Conservation (phyloP, 176 grass and related monocot species). For the Elymus sibiricus region DNA sequence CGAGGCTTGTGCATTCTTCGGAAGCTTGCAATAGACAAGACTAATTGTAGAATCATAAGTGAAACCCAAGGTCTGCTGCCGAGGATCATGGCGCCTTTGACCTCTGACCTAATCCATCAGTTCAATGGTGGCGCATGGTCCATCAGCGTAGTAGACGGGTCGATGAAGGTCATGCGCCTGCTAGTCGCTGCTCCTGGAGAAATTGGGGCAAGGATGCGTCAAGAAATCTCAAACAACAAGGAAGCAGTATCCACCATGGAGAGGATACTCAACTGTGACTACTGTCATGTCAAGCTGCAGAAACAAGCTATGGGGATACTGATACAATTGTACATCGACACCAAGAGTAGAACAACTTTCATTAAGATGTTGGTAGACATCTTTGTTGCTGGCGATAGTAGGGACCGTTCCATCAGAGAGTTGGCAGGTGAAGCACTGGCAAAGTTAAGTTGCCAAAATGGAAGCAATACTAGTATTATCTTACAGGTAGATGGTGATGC, state of each 20-base stretch:
- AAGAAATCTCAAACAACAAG: background rate
- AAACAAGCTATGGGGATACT: background rate
- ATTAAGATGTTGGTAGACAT: background rate
- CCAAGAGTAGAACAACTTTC: background rate
- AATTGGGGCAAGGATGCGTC: background rate
- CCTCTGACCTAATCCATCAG: background rate
- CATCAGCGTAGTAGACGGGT: background rate
- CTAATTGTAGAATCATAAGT: background rate
- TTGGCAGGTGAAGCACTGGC: background rate
- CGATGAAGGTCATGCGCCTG: background rate
- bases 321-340: background rate
- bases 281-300: background rate
- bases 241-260: background rate
- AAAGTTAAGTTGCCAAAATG: background rate
- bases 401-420: background rate
- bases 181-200: background rate
- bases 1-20: background rate
- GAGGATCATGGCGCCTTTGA: background rate
- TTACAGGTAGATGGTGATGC: no score
- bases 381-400: background rate
- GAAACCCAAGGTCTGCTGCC: background rate
- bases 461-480: background rate
- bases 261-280: background rate
- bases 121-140: background rate
- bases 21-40: background rate